phyloP scores from a whole-genome alignment of 257 asterid genomes.

The Solanum dulcamara region DNA sequence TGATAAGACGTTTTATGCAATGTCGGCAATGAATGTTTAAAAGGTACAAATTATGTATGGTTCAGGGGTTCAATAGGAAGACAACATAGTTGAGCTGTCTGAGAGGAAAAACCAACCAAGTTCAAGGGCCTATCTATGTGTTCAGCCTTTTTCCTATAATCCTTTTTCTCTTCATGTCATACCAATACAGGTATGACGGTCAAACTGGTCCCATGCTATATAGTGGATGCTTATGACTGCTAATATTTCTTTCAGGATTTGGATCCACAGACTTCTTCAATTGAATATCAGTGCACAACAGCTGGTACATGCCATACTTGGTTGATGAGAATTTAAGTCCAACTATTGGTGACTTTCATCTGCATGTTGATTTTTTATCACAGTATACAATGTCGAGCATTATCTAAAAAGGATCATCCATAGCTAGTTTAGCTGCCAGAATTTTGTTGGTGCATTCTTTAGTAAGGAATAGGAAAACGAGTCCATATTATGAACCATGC shows the following conservation, averaged over 20 bases:
- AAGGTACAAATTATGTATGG: too few relatives aligned
- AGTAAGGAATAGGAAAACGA: neutral
- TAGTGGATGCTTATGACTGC: neutral
- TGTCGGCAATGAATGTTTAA: too few relatives aligned
- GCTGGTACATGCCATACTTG: slow-evolving; percentile 67
- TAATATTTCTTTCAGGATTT: slow-evolving; percentile 54
- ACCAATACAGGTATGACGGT: neutral
- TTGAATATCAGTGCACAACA: slow-evolving; percentile 82
- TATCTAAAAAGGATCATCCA: neutral
- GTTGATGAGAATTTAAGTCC: neutral
- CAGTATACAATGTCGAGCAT: neutral
- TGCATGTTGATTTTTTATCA: neutral
- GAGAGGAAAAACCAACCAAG: too few relatives aligned
- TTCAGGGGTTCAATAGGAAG: too few relatives aligned
- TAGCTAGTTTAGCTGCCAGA: too few relatives aligned
- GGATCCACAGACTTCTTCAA: slow-evolving; percentile 68
- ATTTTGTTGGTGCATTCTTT: neutral
- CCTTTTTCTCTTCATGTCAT: neutral
- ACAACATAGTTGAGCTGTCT: too few relatives aligned
- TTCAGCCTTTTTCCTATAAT: too few relatives aligned
- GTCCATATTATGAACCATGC: neutral
- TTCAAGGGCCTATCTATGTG: too few relatives aligned
- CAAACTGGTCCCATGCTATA: neutral
- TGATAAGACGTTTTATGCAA: too few relatives aligned
- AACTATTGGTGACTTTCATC: neutral